Evolutionary conservation across 169 alveolate species (phyloP).

Genomic region (Eimeria zaria): DNA sequence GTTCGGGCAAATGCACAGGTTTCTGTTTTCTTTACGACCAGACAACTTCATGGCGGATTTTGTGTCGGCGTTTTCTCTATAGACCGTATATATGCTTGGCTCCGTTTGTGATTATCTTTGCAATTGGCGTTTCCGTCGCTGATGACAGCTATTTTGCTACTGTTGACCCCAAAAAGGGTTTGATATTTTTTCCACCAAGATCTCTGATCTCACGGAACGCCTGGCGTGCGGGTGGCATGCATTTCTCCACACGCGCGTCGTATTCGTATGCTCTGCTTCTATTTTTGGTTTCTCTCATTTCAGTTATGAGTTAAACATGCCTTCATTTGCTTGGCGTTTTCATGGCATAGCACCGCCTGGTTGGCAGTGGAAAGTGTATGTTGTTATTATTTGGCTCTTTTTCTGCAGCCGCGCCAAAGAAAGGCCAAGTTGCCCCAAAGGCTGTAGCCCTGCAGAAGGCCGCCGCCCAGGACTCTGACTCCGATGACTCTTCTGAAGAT

Average conservation of each 20-base stretch:
- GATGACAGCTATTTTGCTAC: slow-evolving; percentile 53
- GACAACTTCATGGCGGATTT: too few relatives aligned
- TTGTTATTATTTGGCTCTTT: not conserved
- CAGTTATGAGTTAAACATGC: not conserved
- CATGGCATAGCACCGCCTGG: not conserved
- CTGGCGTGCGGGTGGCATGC: not conserved
- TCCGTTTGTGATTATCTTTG: not conserved
- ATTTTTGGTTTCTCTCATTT: not conserved
- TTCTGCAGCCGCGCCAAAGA: slow-evolving; percentile 50
- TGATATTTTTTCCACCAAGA: slow-evolving; percentile 77
- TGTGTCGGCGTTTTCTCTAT: not conserved
- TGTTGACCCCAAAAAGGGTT: slow-evolving; percentile 56
- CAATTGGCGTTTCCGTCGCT: not conserved
- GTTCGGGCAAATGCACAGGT: not conserved
- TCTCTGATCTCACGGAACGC: slow-evolving; percentile 48
- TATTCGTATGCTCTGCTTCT: not conserved
- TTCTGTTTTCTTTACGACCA: not conserved
- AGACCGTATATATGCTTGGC: too few relatives aligned
- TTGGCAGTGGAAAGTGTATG: not conserved
- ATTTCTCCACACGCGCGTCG: not conserved
- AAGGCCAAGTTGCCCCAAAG: not conserved
- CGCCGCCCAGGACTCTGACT: slow-evolving; percentile 45
- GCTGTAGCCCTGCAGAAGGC: not conserved
- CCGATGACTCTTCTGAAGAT: slow-evolving; percentile 64
- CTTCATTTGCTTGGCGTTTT: not conserved